Base-by-base conservation (phyloP, 176 grass and related monocot genomes). In the barley (Hordeum vulgare) region DNA sequence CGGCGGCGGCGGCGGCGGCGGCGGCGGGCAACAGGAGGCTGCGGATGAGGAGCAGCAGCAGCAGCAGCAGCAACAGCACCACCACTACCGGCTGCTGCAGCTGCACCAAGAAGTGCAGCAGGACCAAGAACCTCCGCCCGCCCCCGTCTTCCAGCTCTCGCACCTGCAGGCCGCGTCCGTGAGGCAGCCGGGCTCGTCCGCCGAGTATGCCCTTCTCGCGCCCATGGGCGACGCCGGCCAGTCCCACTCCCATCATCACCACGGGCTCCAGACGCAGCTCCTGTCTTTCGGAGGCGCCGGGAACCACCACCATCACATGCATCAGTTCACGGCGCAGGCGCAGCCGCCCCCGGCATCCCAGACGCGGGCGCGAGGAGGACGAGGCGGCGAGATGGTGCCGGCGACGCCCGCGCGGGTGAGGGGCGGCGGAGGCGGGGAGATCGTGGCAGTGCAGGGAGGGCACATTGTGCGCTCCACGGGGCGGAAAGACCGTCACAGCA, bases 401-500 rank as follows among this genome's bases (percentile, higher is more conserved):
- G 37, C 71, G 0, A 26, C 71, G 17, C 34, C 71, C 0, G 11
- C 85, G 11, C 66, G 94, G 42, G 80, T 65, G 81, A 81, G 89
- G 42, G 84, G 92, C n/a, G 51, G 74, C 25, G 81, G 80, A 4
- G 90, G 74, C 8, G 92, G 90, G 15, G 95, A 98, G 82, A 95
- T 98, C 79, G 92, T 98, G 35, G 92, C 92, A 10, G 95, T 98
- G 39, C 90, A 98, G 76, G 95, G 95, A 2, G 95, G 95, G 6
- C 95, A 98, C 86, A 98, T 98, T 93, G 89, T 95, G 67, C 92
- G 95, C 27, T 93, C 95, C 11, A 98, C 92, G 14, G 92, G 95
- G 23, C 92, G 95, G 29, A 98, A 98, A 78, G 95, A 98, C 88
- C 92, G 95, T 3, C 92, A 98, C 86, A 98, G 95, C 82, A 98